phyloP scores from a whole-genome alignment of 2,329 filamentous ascomycete species.

The Scedosporium dehoogii region DNA sequence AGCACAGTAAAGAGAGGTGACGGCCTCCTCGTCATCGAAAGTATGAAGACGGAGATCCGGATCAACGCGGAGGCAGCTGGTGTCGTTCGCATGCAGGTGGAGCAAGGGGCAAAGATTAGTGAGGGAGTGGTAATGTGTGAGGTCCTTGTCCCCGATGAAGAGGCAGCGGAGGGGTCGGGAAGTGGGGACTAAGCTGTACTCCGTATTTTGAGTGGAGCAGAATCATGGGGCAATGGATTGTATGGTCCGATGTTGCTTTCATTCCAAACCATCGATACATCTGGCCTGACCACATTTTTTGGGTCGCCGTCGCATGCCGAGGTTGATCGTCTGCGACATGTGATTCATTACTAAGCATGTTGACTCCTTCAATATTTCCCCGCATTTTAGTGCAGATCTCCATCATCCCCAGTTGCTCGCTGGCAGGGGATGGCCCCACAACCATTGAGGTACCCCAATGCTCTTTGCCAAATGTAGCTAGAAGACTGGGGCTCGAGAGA shows the following conservation, averaged over 20 bases:
- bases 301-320: not conserved
- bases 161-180: not conserved
- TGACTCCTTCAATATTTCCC: no score
- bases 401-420: not conserved
- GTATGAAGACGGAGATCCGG: constrained; percentile 9
- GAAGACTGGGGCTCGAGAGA: not conserved
- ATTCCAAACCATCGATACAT: no score
- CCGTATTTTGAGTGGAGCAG: not conserved
- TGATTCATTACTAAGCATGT: no score
- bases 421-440: not conserved
- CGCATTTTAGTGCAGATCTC: not conserved
- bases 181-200: not conserved
- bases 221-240: not conserved
- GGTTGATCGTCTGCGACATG: no score
- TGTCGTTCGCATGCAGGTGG: constrained; percentile 4
- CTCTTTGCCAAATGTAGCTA: not conserved
- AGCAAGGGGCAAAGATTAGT: constrained; percentile 5
- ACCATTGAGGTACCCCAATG: not conserved
- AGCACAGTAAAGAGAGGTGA: constrained; percentile 3
- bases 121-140: constrained; percentile 8
- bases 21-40: constrained; percentile 7
- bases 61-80: constrained; percentile 6
- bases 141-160: not conserved
- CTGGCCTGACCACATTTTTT: no score
- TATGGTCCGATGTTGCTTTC: not conserved